Evolutionary conservation across 352 stramenopile genomes (phyloP), one percentile per base, ranked within the genome.

Genomic region (Globisporangium cederbergense): DNA sequence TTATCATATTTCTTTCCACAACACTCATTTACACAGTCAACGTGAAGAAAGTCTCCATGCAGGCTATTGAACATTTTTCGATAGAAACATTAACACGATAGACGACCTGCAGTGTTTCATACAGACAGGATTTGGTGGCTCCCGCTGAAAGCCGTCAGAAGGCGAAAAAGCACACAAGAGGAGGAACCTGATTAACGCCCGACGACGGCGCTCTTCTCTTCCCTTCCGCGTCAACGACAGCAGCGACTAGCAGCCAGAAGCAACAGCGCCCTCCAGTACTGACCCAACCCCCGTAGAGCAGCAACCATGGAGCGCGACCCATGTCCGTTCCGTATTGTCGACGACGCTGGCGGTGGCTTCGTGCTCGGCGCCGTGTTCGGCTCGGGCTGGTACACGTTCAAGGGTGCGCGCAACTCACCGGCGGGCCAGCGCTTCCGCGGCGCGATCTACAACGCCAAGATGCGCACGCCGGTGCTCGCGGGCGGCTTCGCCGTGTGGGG

Each of bases 251-350:
- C 32, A 18, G 9, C 16, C n/a, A n/a, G 14, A 30, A 58, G 18
- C 52, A 58, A n/a, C n/a, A 45, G 52, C 18, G 30, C 30, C 8
- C 52, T 46, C 52, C 52, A 5, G 52, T 30, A n/a, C 52, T 58
- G 52, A 58, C 18, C 52, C 32, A 32, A 38, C 5, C 40, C 18
- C 60, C 8, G 25, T 22, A 43, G 7, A 32, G 25, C 8, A 46
- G 20, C 62, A 58, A 68, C 22, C 38, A 89, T 89, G 83, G 86
- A 95, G 64, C 84, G 97, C 60, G 97, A 99, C 70, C 97, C 97
- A 51, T 99, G 97, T 83, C 97, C 97, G 30, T 99, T 98, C 79
- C 91, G 97, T 57, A 99, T 99, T 72, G 85, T 99, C 9, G 97
- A 99, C 74, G 97, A 99, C 78, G 92, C 98, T 7, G 97, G 97